Evolutionary conservation across 2,329 filamentous ascomycete genomes (phyloP), one percentile per base, ranked within the genome.

Genomic region (Golovinomyces cichoracearum): DNA sequence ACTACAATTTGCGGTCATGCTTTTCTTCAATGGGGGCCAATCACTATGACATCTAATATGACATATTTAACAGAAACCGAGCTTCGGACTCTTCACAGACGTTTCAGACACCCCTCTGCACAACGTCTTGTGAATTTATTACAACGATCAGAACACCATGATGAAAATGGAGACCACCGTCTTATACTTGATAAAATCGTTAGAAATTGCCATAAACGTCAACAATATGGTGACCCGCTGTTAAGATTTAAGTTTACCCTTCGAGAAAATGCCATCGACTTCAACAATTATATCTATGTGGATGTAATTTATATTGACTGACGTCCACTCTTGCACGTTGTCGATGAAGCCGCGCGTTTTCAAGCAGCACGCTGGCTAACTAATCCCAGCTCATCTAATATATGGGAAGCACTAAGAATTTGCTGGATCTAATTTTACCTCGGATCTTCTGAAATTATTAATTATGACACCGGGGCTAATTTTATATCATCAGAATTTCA

Each of bases 341-440:
- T 51, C 5, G 33, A 51, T 35, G 40, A 48, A 38, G 26, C 3
- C 5, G 49, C 31, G 6, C 17, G 22, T 4, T 51, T 45, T 19
- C 46, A 49, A 40, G 31, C 42, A 21, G 49, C 10, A 7, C 40
- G 47, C 44, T 51, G 9, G 21, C 46, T 51, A 15, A 2, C 25
- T 27, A 42, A 42, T 23, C 19, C 23, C 2, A 38, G 6, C 35
- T 15, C 35, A 38, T 15, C 13, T 9, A n/a, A 6, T n/a, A n/a
- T 38, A n/a, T 38, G 35, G 35, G n/a, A 38, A 7, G 35, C 35
- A 38, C 17, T 38, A 5, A 7, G 48, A 6, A 37, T 15, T 2
- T 51, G 44, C 29, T 51, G 38, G 40, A 50, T 49, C 1, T 27
- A 51, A 15, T 49, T 27, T 2, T 51, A 51, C 37, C 17, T 47